Conservation (phyloP, 2,329 filamentous ascomycete species). For the Microcyclospora pomicola region DNA sequence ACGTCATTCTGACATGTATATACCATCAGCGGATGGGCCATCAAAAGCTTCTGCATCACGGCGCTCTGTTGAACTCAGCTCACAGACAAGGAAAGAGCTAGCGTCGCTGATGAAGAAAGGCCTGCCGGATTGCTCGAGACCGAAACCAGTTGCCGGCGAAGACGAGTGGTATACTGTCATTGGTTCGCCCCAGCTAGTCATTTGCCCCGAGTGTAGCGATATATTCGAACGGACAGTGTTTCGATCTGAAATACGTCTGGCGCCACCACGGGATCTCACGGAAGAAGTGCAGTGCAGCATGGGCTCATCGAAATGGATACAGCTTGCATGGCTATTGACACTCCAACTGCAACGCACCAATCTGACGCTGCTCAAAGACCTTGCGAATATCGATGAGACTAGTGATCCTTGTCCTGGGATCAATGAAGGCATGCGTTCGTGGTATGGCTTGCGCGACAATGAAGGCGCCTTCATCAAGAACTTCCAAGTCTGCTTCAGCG, state of each 20-base stretch:
- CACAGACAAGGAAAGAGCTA: conserved; percentile 31
- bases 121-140: conserved; percentile 57
- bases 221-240: conserved; percentile 58
- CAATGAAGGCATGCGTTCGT: conserved; percentile 44
- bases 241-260: conserved; percentile 50
- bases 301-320: conserved; percentile 60
- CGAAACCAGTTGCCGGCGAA: conserved; percentile 45
- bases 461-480: conserved; percentile 51
- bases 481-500: conserved; percentile 64
- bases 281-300: conserved; percentile 61
- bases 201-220: conserved; percentile 70
- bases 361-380: conserved; percentile 53
- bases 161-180: conserved; percentile 72
- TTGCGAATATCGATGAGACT: conserved; percentile 49
- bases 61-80: background rate
- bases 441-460: conserved; percentile 64
- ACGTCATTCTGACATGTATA: background rate
- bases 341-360: conserved; percentile 54
- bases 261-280: conserved; percentile 43
- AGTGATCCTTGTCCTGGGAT: conserved; percentile 45
- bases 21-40: no score
- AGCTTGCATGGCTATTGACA: conserved; percentile 70
- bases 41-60: no score
- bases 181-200: conserved; percentile 55
- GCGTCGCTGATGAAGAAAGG: conserved; percentile 26